phyloP scores from a whole-genome alignment of 1,139 yeast genomes.

The Lodderomyces orthopsilosis region DNA sequence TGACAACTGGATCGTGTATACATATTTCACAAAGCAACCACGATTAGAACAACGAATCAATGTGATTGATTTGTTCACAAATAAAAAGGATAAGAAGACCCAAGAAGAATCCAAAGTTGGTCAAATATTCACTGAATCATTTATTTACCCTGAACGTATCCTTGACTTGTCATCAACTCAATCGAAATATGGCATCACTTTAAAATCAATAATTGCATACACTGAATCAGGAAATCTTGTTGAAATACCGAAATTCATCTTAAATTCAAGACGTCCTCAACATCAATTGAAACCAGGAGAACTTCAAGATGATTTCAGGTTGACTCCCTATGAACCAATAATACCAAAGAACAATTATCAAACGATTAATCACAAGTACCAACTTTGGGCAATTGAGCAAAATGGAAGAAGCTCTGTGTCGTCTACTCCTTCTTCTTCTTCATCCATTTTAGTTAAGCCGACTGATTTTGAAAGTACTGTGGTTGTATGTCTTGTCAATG shows the following conservation, averaged over 20 bases:
- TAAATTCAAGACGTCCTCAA: constrained; percentile 60
- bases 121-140: constrained; percentile 50
- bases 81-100: constrained; percentile 18
- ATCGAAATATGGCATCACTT: constrained; percentile 73
- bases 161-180: constrained; percentile 52
- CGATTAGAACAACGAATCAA: constrained; percentile 56
- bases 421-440: background rate
- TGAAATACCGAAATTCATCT: constrained; percentile 63
- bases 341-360: constrained; percentile 47
- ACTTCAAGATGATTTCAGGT: constrained; percentile 54
- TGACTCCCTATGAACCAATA: constrained; percentile 66
- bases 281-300: constrained; percentile 55
- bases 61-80: constrained; percentile 77
- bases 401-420: background rate
- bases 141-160: constrained; percentile 57
- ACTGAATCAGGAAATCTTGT: constrained; percentile 64
- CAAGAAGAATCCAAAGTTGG: constrained; percentile 23
- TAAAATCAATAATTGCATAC: constrained; percentile 61
- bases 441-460: constrained; percentile 48
- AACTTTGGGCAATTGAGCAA: constrained; percentile 17
- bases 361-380: constrained; percentile 36
- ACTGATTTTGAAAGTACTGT: constrained; percentile 82
- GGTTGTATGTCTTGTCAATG: constrained; percentile 63
- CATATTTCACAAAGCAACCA: constrained; percentile 55
- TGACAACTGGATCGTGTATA: constrained; percentile 81